These are phyloP conservation scores for Lepidium africanum DNA, from an alignment of 345 rosid species.

Conservation along the genomic window DNA sequence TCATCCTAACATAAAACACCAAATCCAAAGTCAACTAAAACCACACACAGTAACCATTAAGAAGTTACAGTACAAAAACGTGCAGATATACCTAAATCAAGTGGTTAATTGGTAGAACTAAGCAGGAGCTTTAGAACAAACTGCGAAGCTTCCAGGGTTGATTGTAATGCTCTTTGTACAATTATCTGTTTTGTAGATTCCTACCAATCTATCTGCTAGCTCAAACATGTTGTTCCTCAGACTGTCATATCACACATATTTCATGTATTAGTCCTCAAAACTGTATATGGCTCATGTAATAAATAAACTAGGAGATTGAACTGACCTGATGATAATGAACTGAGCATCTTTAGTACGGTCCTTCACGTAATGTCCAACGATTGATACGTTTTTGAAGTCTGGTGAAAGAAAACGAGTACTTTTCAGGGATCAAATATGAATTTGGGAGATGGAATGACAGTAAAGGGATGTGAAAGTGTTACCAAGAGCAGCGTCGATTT, in stretches of 20 bases:
- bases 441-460: neutral
- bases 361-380: constrained; percentile 96
- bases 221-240: constrained; percentile 98
- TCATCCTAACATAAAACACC: neutral
- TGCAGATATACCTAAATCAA: neutral
- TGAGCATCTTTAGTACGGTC: constrained; percentile 96
- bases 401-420: constrained; percentile 6
- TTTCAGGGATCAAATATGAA: neutral
- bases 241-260: constrained; percentile 33
- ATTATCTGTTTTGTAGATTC: constrained; percentile 93
- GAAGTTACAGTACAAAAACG: neutral
- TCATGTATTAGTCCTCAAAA: constrained; percentile 1
- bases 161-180: constrained; percentile 97
- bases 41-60: neutral
- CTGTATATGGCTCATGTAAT: neutral
- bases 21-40: neutral
- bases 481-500: constrained; percentile 98
- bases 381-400: constrained; percentile 98
- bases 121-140: constrained; percentile 45
- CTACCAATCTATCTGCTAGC: constrained; percentile 88
- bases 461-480: neutral
- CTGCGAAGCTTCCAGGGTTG: constrained; percentile 75
- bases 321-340: constrained; percentile 87
- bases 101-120: constrained; percentile 9
- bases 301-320: neutral